phyloP scores from a whole-genome alignment of 495 filamentous ascomycete genomes.

The Tetracladium marchalianum region DNA sequence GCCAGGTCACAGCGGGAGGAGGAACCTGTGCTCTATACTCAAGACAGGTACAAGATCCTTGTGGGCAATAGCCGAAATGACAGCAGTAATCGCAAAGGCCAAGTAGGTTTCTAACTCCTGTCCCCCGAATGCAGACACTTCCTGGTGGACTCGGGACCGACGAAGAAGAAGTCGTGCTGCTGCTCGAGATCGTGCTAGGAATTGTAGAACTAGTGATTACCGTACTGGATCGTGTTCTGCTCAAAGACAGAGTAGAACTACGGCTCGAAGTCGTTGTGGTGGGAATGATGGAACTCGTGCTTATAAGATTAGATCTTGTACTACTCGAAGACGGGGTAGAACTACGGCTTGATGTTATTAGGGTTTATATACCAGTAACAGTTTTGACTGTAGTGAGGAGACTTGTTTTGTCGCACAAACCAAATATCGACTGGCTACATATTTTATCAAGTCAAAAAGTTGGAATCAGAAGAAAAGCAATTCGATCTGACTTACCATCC shows the following conservation, averaged over 20 bases:
- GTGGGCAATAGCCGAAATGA: conserved; percentile 15
- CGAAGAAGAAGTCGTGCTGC: neutral
- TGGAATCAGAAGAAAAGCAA: no score
- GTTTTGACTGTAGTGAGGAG: no score
- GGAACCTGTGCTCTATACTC: conserved; percentile 9
- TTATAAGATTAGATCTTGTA: no score
- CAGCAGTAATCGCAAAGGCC: conserved; percentile 17
- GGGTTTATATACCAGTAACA: no score
- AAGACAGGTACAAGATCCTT: conserved; percentile 13
- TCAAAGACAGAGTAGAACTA: no score
- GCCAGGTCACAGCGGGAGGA: conserved; percentile 6
- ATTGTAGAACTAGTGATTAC: no score
- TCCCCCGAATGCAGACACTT: conserved; percentile 12
- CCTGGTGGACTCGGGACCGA: neutral
- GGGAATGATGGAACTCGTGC: no score
- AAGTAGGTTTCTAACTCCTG: conserved; percentile 15
- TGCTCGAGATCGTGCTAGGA: neutral
- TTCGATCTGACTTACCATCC: neutral
- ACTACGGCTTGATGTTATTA: no score
- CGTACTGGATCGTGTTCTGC: no score
- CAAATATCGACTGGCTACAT: neutral
- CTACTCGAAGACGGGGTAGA: no score
- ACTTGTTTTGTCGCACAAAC: conserved; percentile 1
- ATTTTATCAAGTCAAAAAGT: no score
- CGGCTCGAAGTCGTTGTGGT: no score